Base-by-base conservation (phyloP, 495 filamentous ascomycete species). In the Aspergillus bertholletiae region DNA sequence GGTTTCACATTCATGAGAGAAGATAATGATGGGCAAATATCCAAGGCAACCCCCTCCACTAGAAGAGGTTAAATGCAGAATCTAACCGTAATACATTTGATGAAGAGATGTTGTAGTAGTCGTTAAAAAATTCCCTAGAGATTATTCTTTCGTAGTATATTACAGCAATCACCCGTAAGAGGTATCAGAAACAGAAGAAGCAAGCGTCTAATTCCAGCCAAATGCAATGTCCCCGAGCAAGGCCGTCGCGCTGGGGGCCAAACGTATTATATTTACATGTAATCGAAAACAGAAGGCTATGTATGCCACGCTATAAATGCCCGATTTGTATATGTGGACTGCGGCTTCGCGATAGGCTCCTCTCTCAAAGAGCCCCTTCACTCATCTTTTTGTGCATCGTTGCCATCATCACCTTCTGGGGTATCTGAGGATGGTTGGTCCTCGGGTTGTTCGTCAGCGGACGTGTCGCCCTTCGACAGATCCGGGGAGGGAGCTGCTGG, bases 241-340 rank as follows among this genome's bases (percentile, higher is more conserved):
- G 21, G 17, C 18, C 22, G 5, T 5, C 2, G 21, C 17, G 1
- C 28, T 35, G 6, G 3, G 17, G 17, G 18, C 13, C 1, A 35
- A 17, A 11, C 20, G 28, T 15, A 49, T 34, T 61, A 57, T 57
- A 61, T 55, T 49, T 61, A 61, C 58, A 61, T 51, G 23, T 45
- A 18, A 20, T 55, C 47, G 39, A 53, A 43, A 26, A 7, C 5
- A 53, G 47, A 51, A 47, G 46, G 20, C 17, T 47, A 18, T 39
- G n/a, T n/a, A n/a, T n/a, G n/a, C 58, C 54, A 50, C 58, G 58
- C 58, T 61, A 57, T 57, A 61, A 61, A 61, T 61, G 58, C 54
- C 46, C 45, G 51, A 56, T 15, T 28, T 40, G 28, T 49, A 54
- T 49, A 22, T 41, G 40, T 18, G 40, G 9, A 48, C n/a, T 24